Percentiles rank a stretch among this genome's conserved stretches.
These are phyloP conservation scores for Globisporangium takayamanum DNA, from an alignment of 352 stramenopile species.

Conservation along the genomic window DNA sequence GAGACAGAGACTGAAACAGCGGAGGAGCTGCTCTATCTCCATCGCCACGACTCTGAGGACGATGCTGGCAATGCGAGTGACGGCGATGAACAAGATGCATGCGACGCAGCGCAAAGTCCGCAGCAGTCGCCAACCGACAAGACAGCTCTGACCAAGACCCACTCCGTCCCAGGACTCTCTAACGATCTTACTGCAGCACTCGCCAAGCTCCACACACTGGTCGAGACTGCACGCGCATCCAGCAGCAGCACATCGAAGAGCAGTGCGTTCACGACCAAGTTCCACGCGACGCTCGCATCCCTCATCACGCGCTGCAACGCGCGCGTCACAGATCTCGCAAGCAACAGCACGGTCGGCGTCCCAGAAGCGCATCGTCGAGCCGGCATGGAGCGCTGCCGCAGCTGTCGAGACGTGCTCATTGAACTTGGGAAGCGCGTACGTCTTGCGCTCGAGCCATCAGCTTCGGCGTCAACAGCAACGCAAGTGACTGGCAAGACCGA, in stretches of 20 bases:
- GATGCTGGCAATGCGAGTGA: neutral
- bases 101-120: too few relatives aligned
- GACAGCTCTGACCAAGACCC: neutral
- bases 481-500: neutral
- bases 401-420: conserved; percentile 40
- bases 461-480: too few relatives aligned
- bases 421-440: conserved; percentile 34
- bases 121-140: too few relatives aligned
- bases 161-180: conserved; percentile 21
- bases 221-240: conserved; percentile 4
- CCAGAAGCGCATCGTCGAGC: conserved; percentile 20
- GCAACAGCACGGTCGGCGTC: conserved; percentile 3
- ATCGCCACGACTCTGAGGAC: neutral
- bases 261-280: conserved; percentile 1
- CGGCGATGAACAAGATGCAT: too few relatives aligned
- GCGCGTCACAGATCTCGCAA: conserved; percentile 24
- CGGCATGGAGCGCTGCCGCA: conserved; percentile 24
- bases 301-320: conserved; percentile 33
- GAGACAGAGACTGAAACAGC: too few relatives aligned
- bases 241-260: neutral
- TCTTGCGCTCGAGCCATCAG: conserved; percentile 7
- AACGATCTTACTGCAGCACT: conserved; percentile 11
- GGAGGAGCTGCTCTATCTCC: conserved; percentile 1
- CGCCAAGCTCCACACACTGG: conserved; percentile 7
- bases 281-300: conserved; percentile 13